Evolutionary conservation across 2,329 filamentous ascomycete genomes (phyloP), one percentile per base, ranked within the genome.

Genomic region (Geosmithia putterillii): DNA sequence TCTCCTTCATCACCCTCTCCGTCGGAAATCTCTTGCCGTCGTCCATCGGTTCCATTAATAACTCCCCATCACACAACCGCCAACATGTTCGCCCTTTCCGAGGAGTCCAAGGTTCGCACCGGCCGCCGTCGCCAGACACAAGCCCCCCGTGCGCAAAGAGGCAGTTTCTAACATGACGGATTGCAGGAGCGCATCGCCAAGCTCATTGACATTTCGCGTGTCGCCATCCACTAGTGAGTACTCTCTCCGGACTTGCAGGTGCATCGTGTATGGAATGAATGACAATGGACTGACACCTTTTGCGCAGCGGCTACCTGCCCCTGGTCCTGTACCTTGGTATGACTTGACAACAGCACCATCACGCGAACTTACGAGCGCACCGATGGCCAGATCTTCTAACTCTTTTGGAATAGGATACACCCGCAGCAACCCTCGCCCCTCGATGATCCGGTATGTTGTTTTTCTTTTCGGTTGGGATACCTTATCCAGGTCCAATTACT

Each of bases 281-380:
- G 34, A 40, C 7, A 40, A 35, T 25, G 37, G 28, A 12, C 39
- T 41, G 2, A 43, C 23, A 42, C 17, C 10, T 32, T 32, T n/a
- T 38, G 43, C 44, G 42, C 55, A 94, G 87, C 73, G 92, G 92
- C 63, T 98, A 96, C 67, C 79, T 98, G 46, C 92, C 92, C 55
- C 67, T 98, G 65, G 94, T 98, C 62, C 76, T 98, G 64, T 98
- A 96, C 66, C 83, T 98, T 56, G 92, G 86, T 92, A 81, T 57
- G 62, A 45, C 42, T 23, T 43, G 44, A 67, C n/a, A n/a, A n/a
- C n/a, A 46, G 46, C 28, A 50, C 40, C 49, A 46, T 43, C 37
- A 42, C 45, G 22, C 43, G 43, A 8, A 43, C 39, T 34, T n/a
- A 43, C 40, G 22, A 45, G 28, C 41, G 18, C 38, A 45, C 28